These are phyloP conservation scores for Heliamphora exappendiculata DNA, from an alignment of 148 eudicot species.

Conservation along the genomic window DNA sequence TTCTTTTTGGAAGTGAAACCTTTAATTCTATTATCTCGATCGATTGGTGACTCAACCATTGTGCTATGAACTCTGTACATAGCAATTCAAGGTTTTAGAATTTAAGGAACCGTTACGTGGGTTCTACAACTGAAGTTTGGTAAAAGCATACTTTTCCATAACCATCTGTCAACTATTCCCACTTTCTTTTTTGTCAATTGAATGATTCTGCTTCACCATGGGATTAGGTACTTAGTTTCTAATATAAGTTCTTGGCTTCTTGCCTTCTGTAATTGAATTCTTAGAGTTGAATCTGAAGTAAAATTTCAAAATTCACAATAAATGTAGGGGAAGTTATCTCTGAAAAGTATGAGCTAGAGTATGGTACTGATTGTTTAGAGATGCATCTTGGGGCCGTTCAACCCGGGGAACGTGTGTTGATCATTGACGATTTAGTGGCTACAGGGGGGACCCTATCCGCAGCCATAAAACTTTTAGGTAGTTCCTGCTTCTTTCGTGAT, in stretches of 20 bases:
- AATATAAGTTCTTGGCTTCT: neutral
- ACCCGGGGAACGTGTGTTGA: conserved; percentile 70
- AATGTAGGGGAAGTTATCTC: conserved; percentile 67
- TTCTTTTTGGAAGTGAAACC: neutral
- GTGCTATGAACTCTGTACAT: neutral
- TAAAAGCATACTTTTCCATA: neutral
- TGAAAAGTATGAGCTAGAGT: conserved; percentile 75
- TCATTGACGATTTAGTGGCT: conserved; percentile 93
- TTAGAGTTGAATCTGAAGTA: neutral
- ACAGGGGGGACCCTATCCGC: conserved; percentile 92
- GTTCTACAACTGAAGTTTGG: neutral
- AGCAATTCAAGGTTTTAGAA: neutral
- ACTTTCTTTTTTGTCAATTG: neutral
- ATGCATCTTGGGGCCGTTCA: conserved; percentile 87
- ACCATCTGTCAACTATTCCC: neutral
- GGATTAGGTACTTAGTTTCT: neutral
- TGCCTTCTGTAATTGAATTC: neutral
- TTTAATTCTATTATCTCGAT: neutral
- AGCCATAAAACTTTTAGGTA: conserved; percentile 77
- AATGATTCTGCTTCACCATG: neutral
- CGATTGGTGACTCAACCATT: neutral
- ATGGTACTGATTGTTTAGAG: conserved; percentile 81
- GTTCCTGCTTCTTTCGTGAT: neutral
- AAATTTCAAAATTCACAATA: neutral
- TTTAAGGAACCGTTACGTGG: neutral